These are phyloP conservation scores for Reutealis trisperma DNA, from an alignment of 345 rosid species.

Conservation along the genomic window DNA sequence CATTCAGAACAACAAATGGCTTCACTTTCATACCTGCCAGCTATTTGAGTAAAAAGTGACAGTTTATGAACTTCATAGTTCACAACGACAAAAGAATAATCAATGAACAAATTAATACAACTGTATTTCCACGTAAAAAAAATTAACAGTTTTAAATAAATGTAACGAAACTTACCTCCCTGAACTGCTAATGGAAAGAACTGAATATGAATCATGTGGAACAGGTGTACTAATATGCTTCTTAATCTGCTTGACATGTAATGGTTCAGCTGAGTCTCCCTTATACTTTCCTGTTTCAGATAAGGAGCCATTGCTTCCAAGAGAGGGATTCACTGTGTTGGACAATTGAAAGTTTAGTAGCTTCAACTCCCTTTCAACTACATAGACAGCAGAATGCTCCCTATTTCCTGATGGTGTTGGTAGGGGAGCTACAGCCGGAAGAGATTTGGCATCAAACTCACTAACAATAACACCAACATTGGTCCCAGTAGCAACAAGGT, in stretches of 20 bases:
- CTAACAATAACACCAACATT: constrained; percentile 90
- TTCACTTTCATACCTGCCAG: neutral
- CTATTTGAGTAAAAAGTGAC: neutral
- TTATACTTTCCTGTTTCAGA: constrained; percentile 78
- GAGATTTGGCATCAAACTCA: constrained; percentile 91
- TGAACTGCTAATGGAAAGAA: constrained; percentile 94
- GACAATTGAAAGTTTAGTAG: constrained; percentile 86
- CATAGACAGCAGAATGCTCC: constrained; percentile 90
- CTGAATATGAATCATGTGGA: constrained; percentile 94
- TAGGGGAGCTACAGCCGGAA: constrained; percentile 88
- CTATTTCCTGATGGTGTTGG: constrained; percentile 79
- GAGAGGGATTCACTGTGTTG: constrained; percentile 74
- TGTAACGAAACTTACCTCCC: constrained; percentile 72
- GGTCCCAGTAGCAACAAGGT: constrained; percentile 95
- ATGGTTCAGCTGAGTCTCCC: constrained; percentile 74
- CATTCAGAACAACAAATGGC: neutral
- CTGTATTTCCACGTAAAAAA: neutral
- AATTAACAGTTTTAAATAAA: neutral
- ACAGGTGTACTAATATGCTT: constrained; percentile 92
- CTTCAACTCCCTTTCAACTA: constrained; percentile 88
- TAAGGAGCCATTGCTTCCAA: constrained; percentile 83
- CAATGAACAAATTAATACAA: neutral
- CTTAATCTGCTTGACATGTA: constrained; percentile 82
- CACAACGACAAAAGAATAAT: neutral
- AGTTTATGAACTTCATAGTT: neutral